These are phyloP conservation scores for Chytriomyces hyalinus DNA, from an alignment of 192 early-diverging fungal species.

Conservation along the genomic window DNA sequence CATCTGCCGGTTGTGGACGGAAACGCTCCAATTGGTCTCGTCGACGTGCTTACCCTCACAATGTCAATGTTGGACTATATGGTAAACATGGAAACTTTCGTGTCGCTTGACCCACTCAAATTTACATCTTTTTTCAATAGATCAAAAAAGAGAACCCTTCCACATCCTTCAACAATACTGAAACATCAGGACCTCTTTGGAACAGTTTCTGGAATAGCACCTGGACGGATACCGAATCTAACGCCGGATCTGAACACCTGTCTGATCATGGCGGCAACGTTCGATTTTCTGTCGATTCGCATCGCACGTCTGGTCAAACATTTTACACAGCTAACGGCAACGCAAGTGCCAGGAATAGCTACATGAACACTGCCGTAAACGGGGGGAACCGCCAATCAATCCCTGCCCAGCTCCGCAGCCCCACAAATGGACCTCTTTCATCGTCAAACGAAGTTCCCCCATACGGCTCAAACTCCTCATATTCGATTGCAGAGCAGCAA, in stretches of 20 bases:
- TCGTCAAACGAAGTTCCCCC: no score
- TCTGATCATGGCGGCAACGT: not conserved
- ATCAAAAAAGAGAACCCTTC: constrained; percentile 3
- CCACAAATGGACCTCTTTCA: no score
- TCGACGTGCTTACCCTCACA: constrained; percentile 56
- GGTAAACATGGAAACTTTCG: constrained; percentile 19
- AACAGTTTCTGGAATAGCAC: constrained; percentile 53
- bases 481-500: no score
- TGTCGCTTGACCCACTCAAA: not conserved
- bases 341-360: constrained; percentile 11
- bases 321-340: not conserved
- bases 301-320: not conserved
- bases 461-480: no score
- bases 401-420: constrained; percentile 16
- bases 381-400: not conserved
- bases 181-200: constrained; percentile 49
- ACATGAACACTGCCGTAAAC: not conserved
- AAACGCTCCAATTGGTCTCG: constrained; percentile 43
- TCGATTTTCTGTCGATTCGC: not conserved
- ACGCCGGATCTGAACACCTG: constrained; percentile 24
- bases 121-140: constrained; percentile 6
- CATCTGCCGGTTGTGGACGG: constrained; percentile 57
- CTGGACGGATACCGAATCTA: constrained; percentile 28
- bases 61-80: constrained; percentile 53
- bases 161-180: not conserved